Evolutionary conservation across 345 rosid species (phyloP).

Genomic region (Nasturtium officinale): DNA sequence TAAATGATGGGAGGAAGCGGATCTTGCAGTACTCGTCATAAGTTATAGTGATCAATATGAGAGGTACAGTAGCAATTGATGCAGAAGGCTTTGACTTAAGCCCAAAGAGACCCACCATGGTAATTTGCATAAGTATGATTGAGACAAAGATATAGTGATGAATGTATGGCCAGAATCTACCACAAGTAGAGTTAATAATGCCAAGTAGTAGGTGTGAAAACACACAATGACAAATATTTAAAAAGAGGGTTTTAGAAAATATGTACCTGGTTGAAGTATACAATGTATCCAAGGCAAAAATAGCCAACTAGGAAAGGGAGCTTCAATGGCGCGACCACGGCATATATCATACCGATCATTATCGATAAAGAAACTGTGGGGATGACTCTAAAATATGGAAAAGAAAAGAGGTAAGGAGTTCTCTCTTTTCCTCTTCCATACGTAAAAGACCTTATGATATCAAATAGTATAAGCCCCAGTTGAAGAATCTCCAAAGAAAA

Average conservation of each 20-base stretch:
- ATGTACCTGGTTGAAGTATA: constrained; percentile 76
- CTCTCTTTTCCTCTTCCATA: constrained; percentile 57
- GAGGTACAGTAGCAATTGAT: constrained; percentile 74
- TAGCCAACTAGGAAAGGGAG: constrained; percentile 84
- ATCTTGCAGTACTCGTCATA: constrained; percentile 91
- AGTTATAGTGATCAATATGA: constrained; percentile 62
- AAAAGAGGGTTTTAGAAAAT: constrained; percentile 1
- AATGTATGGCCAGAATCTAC: constrained; percentile 75
- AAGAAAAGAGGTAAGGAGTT: constrained; percentile 70
- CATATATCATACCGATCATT: constrained; percentile 81
- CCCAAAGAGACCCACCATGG: constrained; percentile 89
- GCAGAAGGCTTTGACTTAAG: constrained; percentile 90
- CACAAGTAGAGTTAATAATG: constrained; percentile 51
- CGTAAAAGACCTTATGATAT: constrained; percentile 52
- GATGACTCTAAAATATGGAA: constrained; percentile 75
- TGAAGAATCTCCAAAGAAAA: constrained; percentile 89
- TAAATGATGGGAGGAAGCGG: constrained; percentile 82
- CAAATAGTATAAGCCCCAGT: constrained; percentile 64
- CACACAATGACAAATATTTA: neutral
- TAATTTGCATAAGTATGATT: constrained; percentile 88
- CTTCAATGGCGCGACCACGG: constrained; percentile 76
- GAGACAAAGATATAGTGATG: constrained; percentile 72
- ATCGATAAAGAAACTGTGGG: constrained; percentile 73
- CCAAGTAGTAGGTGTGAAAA: neutral
- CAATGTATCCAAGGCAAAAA: constrained; percentile 78